phyloP scores from a whole-genome alignment of 2,329 filamentous ascomycete genomes.

The Ophiostoma novo-ulmi region DNA sequence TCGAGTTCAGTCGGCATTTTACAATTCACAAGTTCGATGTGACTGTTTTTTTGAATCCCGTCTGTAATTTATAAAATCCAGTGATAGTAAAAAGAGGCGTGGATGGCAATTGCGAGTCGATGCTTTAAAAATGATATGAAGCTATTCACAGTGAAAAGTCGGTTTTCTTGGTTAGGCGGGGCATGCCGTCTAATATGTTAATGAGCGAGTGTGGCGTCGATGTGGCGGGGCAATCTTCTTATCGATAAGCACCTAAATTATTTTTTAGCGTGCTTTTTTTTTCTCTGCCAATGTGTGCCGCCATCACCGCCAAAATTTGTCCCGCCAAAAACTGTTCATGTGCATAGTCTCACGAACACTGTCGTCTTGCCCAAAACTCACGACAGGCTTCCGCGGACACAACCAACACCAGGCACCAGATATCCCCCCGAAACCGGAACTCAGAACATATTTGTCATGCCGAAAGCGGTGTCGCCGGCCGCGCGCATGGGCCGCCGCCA shows the following conservation, averaged over 20 bases:
- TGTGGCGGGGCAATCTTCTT: slow-evolving; percentile 21
- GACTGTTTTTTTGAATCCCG: not conserved
- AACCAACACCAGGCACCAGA: not conserved
- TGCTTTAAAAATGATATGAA: slow-evolving; percentile 14
- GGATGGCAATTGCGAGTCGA: not conserved
- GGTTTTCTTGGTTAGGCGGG: slow-evolving; percentile 22
- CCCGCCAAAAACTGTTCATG: slow-evolving; percentile 16
- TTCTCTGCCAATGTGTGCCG: slow-evolving; percentile 19
- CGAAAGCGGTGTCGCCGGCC: slow-evolving; percentile 64
- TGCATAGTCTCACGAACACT: not conserved
- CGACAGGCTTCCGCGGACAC: not conserved
- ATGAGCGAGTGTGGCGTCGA: slow-evolving; percentile 19
- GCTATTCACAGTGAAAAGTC: slow-evolving; percentile 22
- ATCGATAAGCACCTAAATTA: slow-evolving; percentile 20
- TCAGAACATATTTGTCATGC: slow-evolving; percentile 51
- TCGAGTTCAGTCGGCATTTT: slow-evolving; percentile 71
- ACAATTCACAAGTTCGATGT: too few relatives aligned
- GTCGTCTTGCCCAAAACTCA: not conserved
- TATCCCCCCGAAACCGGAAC: not conserved
- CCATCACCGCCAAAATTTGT: slow-evolving; percentile 23
- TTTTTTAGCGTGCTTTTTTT: slow-evolving; percentile 23
- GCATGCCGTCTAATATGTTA: slow-evolving; percentile 12
- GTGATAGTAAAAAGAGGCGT: not conserved
- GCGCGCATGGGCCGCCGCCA: slow-evolving; percentile 63
- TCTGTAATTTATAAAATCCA: not conserved